phyloP scores from a whole-genome alignment of 352 stramenopile genomes.

The Globisporangium takayamanum region DNA sequence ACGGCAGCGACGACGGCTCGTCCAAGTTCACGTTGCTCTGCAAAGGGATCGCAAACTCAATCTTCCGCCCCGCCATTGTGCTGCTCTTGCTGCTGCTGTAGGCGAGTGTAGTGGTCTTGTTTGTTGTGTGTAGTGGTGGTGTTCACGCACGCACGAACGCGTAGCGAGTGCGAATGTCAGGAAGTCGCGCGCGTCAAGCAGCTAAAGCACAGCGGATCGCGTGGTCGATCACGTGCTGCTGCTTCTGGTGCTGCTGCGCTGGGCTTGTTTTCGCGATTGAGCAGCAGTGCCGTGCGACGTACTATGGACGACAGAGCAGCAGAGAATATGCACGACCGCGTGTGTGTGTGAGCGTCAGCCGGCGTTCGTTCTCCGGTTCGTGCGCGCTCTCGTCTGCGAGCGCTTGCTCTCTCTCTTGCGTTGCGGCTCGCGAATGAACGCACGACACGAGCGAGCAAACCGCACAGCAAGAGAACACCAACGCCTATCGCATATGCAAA shows the following conservation, averaged over 20 bases:
- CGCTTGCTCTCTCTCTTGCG: not conserved
- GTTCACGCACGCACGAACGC: not conserved
- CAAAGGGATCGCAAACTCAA: slow-evolving; percentile 31
- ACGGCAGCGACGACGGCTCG: slow-evolving; percentile 43
- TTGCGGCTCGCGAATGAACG: too few species aligned
- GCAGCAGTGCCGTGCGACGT: not conserved
- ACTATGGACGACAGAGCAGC: too few species aligned
- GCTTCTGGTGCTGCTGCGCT: not conserved
- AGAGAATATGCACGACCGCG: too few species aligned
- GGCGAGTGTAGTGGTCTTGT: not conserved
- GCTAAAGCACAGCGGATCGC: not conserved
- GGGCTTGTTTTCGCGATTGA: not conserved
- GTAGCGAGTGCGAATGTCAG: not conserved
- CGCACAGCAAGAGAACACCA: too few species aligned
- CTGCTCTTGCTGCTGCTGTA: not conserved
- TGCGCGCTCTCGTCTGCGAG: not conserved
- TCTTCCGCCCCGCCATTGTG: slow-evolving; percentile 12
- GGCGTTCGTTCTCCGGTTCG: too few species aligned
- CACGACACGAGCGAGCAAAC: too few species aligned
- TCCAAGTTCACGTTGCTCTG: slow-evolving; percentile 47
- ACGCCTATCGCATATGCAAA: slow-evolving; percentile 2
- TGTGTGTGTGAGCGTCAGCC: too few species aligned
- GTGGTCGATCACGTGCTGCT: not conserved
- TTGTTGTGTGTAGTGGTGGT: not conserved
- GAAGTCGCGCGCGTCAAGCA: not conserved